These are phyloP conservation scores for Cordyceps tenuipes DNA, from an alignment of 2,329 filamentous ascomycete genomes.

Conservation along the genomic window DNA sequence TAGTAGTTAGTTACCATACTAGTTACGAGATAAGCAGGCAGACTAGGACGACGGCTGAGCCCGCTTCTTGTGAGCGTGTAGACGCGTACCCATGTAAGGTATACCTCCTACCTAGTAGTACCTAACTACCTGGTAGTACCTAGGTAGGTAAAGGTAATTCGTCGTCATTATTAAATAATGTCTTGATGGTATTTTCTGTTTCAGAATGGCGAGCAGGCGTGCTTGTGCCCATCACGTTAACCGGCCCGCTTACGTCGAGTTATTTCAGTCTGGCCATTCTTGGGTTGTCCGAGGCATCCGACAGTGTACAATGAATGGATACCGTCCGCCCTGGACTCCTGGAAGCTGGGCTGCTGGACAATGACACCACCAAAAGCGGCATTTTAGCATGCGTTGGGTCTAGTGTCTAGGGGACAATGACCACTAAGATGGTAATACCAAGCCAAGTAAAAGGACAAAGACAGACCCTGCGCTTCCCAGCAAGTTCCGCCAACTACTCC, in stretches of 20 bases:
- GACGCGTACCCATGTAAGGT: too few species aligned
- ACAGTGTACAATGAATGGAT: background rate
- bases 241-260: background rate
- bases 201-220: background rate
- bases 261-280: background rate
- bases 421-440: too few species aligned
- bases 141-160: too few species aligned
- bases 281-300: background rate
- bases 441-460: background rate
- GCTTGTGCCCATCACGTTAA: background rate
- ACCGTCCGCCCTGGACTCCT: background rate
- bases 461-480: background rate
- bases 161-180: too few species aligned
- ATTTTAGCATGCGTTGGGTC: too few species aligned
- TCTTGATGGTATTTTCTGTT: background rate
- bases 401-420: too few species aligned
- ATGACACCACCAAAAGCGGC: background rate
- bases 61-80: background rate
- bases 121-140: too few species aligned
- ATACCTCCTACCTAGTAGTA: too few species aligned
- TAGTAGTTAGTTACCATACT: too few species aligned
- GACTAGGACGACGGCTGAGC: background rate
- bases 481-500: too few species aligned
- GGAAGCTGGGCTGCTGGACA: background rate
- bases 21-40: too few species aligned